A percentile compares a stretch with the other conserved stretches of the same genome.
Evolutionary conservation across 345 rosid species (phyloP).

Genomic region (Eucalyptus decipiens): DNA sequence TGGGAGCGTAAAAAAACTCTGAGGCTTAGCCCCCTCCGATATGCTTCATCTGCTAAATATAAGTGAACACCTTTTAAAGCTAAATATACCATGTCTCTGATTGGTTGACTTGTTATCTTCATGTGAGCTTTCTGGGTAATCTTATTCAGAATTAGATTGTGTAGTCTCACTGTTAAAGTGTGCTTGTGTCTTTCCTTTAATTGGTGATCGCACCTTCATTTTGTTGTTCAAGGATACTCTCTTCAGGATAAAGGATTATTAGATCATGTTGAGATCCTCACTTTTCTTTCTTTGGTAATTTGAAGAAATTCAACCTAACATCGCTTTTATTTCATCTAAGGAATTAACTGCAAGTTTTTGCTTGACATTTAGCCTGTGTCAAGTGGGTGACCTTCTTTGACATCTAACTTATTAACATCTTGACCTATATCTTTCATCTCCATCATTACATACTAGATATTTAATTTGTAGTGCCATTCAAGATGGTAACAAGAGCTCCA

Average conservation of each 20-base stretch:
- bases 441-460: neutral
- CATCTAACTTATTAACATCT: neutral
- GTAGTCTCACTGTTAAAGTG: neutral
- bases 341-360: neutral
- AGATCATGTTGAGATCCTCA: neutral
- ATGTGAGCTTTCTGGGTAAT: neutral
- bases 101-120: neutral
- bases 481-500: neutral
- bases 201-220: neutral
- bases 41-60: neutral
- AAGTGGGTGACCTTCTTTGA: neutral
- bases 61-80: neutral
- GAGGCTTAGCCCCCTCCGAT: neutral
- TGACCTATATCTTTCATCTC: neutral
- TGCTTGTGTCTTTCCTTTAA: neutral
- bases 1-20: neutral
- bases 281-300: neutral
- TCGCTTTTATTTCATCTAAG: neutral
- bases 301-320: neutral
- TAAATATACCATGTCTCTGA: neutral
- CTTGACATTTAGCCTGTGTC: neutral
- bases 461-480: neutral
- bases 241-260: neutral
- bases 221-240: neutral
- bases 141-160: neutral